Conservation (phyloP, 176 grass and related monocot genomes). For the Chloris gayana region DNA sequence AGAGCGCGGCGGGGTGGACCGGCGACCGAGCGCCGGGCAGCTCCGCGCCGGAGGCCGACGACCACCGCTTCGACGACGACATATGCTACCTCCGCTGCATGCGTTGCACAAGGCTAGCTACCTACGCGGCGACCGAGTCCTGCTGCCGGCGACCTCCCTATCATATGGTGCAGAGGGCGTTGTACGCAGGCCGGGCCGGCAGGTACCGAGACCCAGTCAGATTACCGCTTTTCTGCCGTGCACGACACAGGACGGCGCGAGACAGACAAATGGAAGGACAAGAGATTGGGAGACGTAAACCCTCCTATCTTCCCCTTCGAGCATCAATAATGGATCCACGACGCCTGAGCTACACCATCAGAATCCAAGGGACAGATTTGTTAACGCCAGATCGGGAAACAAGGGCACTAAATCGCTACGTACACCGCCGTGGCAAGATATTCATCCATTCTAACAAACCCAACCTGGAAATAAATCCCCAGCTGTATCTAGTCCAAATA, state of each 20-base stretch:
- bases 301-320: too few species aligned
- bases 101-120: too few species aligned
- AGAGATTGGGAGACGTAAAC: neutral
- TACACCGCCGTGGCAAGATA: neutral
- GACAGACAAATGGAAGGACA: conserved; percentile 44
- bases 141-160: neutral
- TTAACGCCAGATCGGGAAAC: neutral
- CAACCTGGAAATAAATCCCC: neutral
- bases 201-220: conserved; percentile 32
- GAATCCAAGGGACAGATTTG: neutral
- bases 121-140: neutral
- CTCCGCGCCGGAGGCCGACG: conserved; percentile 37
- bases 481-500: neutral
- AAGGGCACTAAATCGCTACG: neutral
- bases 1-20: conserved; percentile 18
- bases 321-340: neutral
- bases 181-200: conserved; percentile 10
- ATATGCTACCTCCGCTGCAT: neutral
- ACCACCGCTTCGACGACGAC: conserved; percentile 52
- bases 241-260: conserved; percentile 22
- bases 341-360: conserved; percentile 14
- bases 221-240: neutral
- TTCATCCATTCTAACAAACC: neutral
- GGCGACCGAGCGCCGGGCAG: neutral
- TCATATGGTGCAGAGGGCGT: neutral